A percentile compares a stretch with the other conserved stretches of the same genome.
Conservation (phyloP, 2,329 filamentous ascomycete genomes). For the Cryphonectria nitschkei region DNA sequence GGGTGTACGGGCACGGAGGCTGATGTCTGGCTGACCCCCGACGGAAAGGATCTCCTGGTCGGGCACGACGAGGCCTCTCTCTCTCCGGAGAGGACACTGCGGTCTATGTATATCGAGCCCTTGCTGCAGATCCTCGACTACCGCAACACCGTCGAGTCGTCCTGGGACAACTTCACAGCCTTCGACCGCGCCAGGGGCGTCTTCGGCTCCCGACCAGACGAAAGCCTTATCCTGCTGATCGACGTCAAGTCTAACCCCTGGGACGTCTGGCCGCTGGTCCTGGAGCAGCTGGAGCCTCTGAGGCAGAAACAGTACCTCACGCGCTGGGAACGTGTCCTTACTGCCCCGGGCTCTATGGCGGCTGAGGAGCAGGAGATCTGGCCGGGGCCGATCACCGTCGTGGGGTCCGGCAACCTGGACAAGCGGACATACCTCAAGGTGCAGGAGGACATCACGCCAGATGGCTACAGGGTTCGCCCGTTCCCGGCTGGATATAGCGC, state of each 20-base stretch:
- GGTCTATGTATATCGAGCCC: background rate
- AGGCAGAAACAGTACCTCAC: background rate
- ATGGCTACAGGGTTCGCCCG: background rate
- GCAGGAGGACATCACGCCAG: slow-evolving; percentile 1
- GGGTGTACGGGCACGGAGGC: background rate
- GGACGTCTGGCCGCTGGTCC: background rate
- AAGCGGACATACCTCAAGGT: background rate
- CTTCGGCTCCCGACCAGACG: background rate
- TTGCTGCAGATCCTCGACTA: slow-evolving; percentile 2
- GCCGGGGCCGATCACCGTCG: background rate
- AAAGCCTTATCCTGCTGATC: background rate
- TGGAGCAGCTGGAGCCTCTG: background rate
- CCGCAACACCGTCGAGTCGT: slow-evolving; percentile 1
- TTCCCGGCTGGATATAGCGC: background rate
- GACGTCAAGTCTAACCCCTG: background rate
- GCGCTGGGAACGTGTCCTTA: background rate
- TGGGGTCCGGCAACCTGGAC: slow-evolving; percentile 1
- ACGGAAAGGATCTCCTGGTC: background rate
- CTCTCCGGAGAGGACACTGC: background rate
- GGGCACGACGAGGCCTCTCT: background rate
- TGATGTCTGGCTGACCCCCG: background rate
- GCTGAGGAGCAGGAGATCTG: background rate
- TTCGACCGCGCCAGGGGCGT: slow-evolving; percentile 2
- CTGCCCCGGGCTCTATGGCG: background rate
- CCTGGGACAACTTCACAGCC: background rate